Evolutionary conservation across 306 rosid species (phyloP).

Genomic region (Acacia crassicarpa): DNA sequence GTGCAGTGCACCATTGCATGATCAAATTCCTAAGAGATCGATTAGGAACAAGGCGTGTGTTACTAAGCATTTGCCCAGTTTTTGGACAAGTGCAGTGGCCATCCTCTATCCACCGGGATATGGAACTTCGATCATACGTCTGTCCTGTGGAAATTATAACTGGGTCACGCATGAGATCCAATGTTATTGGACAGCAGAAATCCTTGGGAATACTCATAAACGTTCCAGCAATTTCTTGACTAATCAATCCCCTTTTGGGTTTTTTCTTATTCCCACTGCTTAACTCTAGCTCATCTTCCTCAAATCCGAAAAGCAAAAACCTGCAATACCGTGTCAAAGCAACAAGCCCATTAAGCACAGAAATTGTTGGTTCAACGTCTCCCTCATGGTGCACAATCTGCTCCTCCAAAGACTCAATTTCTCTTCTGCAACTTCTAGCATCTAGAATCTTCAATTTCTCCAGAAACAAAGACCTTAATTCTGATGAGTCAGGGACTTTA

Average conservation of each 20-base stretch:
- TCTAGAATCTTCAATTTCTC: constrained; percentile 54
- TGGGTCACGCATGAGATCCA: constrained; percentile 88
- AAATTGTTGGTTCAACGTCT: constrained; percentile 66
- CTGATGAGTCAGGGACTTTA: constrained; percentile 42
- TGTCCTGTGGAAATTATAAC: constrained; percentile 79
- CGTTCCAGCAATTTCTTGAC: constrained; percentile 64
- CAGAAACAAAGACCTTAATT: constrained; percentile 48
- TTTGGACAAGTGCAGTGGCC: constrained; percentile 82
- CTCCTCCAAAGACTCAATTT: constrained; percentile 80
- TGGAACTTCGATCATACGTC: constrained; percentile 69
- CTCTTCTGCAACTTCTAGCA: constrained; percentile 59
- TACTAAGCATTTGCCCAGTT: constrained; percentile 67
- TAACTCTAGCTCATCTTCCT: constrained; percentile 60
- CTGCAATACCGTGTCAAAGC: constrained; percentile 70
- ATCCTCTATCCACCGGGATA: constrained; percentile 81
- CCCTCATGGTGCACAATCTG: constrained; percentile 85
- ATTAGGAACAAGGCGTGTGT: constrained; percentile 62
- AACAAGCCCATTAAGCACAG: constrained; percentile 76
- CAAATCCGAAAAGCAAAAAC: constrained; percentile 73
- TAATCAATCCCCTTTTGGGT: constrained; percentile 52
- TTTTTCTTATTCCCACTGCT: constrained; percentile 44
- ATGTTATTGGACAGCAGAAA: constrained; percentile 71
- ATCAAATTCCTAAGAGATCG: constrained; percentile 76
- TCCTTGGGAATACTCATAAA: constrained; percentile 68
- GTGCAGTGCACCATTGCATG: constrained; percentile 76